Base-by-base conservation (phyloP, 2,329 filamentous ascomycete genomes). In the Colletotrichum liriopes region DNA sequence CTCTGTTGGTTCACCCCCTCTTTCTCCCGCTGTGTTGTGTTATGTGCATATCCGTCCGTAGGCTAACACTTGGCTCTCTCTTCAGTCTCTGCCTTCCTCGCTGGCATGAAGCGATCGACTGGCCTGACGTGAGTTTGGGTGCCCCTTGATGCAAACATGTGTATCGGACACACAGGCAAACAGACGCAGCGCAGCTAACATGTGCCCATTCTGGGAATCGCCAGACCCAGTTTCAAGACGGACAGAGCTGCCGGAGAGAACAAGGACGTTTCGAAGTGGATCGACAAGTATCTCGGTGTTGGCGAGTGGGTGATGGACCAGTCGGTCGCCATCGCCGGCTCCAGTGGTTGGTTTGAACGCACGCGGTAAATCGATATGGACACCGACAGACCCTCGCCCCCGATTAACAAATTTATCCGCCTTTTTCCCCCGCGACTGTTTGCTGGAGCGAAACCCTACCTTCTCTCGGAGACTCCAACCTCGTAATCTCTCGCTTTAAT, bases 221-320 rank as follows among this genome's bases (percentile, higher is more conserved):
- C 81, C 55, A 92, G 88, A 81, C 88, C 90, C 84, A 98, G 96
- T 88, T 89, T 99, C 84, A 94, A 95, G 86, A 92, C 93, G 78
- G 95, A 98, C 76, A 92, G 92, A 77, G 89, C 98, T 79, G 89
- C 93, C 41, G 86, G 87, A 81, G 94, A 97, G 71, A 96, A 92
- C 82, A 93, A 94, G 81, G 93, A 95, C 74, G 84, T 96, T 77
- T 92, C 93, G 81, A 92, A 92, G 79, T 98, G 95, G 95, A 91
- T 98, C 76, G 93, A 96, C 79, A 96, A 93, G 81, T 98, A 98
- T 82, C 91, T 98, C 54, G 94, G 94, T 74, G 92, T 98, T 23
- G 96, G 96, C 77, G 96, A 99, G 86, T 98, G 95, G 91, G 93
- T 98, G 75, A 97, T 99, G 95, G 96, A 99, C 83, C 93, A 97